phyloP scores from a whole-genome alignment of 805 yeast species.

The Zygoascus bituminiphila region DNA sequence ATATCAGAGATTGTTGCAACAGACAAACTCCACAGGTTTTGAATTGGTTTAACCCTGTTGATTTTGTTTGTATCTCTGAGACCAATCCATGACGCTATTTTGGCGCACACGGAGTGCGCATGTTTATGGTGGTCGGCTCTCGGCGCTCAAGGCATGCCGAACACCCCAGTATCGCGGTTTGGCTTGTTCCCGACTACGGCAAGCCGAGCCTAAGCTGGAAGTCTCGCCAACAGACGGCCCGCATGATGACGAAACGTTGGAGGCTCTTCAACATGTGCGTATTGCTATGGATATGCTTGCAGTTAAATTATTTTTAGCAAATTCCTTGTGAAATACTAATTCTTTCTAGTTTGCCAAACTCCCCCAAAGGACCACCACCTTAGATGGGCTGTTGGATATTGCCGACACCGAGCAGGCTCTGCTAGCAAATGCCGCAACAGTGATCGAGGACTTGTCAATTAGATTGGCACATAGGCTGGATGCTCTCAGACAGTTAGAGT shows the following conservation, averaged over 20 bases:
- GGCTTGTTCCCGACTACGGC: neutral
- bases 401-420: conserved; percentile 18
- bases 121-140: neutral
- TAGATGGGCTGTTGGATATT: conserved; percentile 7
- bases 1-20: neutral
- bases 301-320: neutral
- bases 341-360: neutral
- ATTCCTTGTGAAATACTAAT: neutral
- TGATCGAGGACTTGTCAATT: neutral
- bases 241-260: neutral
- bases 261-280: neutral
- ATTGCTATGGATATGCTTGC: neutral
- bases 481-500: conserved; percentile 69
- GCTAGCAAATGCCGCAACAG: conserved; percentile 25
- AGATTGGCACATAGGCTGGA: conserved; percentile 58
- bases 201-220: neutral
- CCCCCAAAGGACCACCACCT: neutral
- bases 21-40: neutral
- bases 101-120: neutral
- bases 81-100: neutral
- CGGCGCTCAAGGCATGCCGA: neutral
- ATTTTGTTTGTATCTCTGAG: no score
- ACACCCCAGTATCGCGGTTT: neutral
- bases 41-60: neutral
- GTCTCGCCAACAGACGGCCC: neutral